Percentiles rank a stretch among this genome's conserved stretches.
These are phyloP conservation scores for Starmerella asiatica DNA, from an alignment of 805 yeast genomes.

Conservation along the genomic window DNA sequence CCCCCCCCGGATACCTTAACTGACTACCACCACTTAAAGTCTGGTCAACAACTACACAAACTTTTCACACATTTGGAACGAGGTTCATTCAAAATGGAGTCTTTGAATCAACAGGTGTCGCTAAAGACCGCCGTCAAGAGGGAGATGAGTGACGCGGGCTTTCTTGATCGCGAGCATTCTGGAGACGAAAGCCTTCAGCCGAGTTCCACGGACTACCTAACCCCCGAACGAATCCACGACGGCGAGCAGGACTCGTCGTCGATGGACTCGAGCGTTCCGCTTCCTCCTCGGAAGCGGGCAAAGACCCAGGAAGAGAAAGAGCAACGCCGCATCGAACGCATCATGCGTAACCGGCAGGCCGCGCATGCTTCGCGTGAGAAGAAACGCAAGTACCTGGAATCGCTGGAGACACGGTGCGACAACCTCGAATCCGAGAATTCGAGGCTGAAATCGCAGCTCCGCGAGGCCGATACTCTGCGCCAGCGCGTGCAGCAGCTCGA, in stretches of 20 bases:
- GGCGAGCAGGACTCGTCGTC: conserved; percentile 16
- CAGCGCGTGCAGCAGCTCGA: conserved; percentile 20
- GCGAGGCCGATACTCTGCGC: conserved; percentile 9
- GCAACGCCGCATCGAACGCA: conserved; percentile 86
- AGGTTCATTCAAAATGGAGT: conserved; percentile 8
- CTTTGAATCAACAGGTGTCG: conserved; percentile 17
- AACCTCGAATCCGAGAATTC: conserved; percentile 22
- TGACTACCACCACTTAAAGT: no score
- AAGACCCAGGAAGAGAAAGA: conserved; percentile 94
- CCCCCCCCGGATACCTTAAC: no score
- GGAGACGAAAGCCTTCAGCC: conserved; percentile 11
- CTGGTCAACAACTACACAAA: no score
- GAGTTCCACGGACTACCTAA: background rate
- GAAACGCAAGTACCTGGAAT: conserved; percentile 84
- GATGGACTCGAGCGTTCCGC: conserved; percentile 25
- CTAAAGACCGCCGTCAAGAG: conserved; percentile 14
- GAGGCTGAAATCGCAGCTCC: conserved; percentile 16
- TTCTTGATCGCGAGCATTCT: conserved; percentile 7
- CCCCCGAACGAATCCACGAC: conserved; percentile 2
- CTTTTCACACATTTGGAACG: no score
- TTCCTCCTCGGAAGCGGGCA: conserved; percentile 94
- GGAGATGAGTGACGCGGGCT: conserved; percentile 18
- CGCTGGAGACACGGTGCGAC: conserved; percentile 46
- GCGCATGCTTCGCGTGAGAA: conserved; percentile 97
- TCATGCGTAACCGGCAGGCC: conserved; percentile 85